A percentile compares a stretch with the other conserved stretches of the same genome.
phyloP scores from a whole-genome alignment of 345 rosid species.

The Linum usitatissimum region DNA sequence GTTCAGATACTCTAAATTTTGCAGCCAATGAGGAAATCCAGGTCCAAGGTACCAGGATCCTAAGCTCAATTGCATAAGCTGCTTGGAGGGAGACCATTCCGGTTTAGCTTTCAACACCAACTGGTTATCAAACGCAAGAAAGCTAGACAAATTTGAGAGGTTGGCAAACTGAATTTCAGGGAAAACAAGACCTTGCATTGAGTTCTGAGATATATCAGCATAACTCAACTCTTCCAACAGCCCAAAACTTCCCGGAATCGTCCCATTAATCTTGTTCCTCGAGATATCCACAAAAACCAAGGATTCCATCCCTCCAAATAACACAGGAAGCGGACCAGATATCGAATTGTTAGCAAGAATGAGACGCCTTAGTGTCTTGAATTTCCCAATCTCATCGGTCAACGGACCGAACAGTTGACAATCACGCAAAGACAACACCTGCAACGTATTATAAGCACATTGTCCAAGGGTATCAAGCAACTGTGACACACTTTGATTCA shows the following conservation, averaged over 20 bases:
- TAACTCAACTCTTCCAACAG: not conserved
- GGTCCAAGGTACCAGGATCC: not conserved
- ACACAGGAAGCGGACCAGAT: not conserved
- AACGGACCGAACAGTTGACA: not conserved
- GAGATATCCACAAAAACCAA: not conserved
- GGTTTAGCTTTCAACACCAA: not conserved
- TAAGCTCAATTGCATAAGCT: not conserved
- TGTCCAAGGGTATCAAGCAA: not conserved
- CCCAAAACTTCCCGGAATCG: not conserved
- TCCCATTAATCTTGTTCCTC: slow-evolving; percentile 7
- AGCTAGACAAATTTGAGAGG: slow-evolving; percentile 6
- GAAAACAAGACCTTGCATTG: not conserved
- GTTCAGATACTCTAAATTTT: not conserved
- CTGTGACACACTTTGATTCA: not conserved
- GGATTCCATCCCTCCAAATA: not conserved
- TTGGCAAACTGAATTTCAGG: slow-evolving; percentile 5
- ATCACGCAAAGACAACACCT: not conserved
- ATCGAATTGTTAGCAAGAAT: not conserved
- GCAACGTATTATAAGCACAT: not conserved
- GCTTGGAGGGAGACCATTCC: not conserved
- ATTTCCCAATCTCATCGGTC: not conserved
- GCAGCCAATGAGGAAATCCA: not conserved
- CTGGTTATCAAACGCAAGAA: not conserved
- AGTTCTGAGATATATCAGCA: not conserved
- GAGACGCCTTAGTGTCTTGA: not conserved